A percentile compares a stretch with the other conserved stretches of the same genome.
Evolutionary conservation across 2,329 filamentous ascomycete species (phyloP).

Genomic region (Ophiostoma tasmaniense): DNA sequence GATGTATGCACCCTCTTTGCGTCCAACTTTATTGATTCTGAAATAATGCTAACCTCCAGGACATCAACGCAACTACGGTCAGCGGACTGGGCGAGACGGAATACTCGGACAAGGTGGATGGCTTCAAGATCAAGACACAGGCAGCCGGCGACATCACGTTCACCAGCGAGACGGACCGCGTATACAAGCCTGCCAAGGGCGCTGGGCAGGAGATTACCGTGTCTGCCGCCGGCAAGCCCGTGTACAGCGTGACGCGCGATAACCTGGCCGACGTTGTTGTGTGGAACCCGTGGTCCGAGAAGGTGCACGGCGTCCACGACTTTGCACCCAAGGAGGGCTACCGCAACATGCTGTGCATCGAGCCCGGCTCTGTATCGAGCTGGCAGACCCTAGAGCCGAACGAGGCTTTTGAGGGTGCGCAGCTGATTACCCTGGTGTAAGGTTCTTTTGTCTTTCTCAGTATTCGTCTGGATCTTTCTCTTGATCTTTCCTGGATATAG

Average conservation of each 20-base stretch:
- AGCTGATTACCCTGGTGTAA: conserved; percentile 41
- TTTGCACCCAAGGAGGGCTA: conserved; percentile 85
- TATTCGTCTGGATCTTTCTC: no score
- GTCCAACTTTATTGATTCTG: neutral
- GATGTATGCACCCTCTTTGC: conserved; percentile 46
- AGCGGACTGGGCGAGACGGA: conserved; percentile 65
- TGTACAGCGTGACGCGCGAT: conserved; percentile 70
- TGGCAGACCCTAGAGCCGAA: conserved; percentile 83
- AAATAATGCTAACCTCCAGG: conserved; percentile 40
- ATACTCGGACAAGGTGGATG: conserved; percentile 79
- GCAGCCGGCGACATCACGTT: conserved; percentile 56
- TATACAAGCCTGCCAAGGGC: conserved; percentile 66
- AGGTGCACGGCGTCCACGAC: conserved; percentile 72
- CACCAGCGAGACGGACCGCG: conserved; percentile 72
- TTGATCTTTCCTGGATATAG: neutral
- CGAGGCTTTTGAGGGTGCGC: conserved; percentile 55
- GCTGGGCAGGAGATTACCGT: conserved; percentile 53
- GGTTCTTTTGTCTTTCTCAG: neutral
- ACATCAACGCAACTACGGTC: conserved; percentile 66
- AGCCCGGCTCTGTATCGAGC: conserved; percentile 72
- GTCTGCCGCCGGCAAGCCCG: conserved; percentile 51
- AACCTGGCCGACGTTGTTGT: conserved; percentile 83
- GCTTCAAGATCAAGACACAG: conserved; percentile 55
- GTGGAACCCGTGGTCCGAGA: conserved; percentile 94
- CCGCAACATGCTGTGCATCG: conserved; percentile 89